Percentiles rank a stretch among this genome's conserved stretches.
Conservation (phyloP, 345 rosid genomes). For the Linum trigynum region DNA sequence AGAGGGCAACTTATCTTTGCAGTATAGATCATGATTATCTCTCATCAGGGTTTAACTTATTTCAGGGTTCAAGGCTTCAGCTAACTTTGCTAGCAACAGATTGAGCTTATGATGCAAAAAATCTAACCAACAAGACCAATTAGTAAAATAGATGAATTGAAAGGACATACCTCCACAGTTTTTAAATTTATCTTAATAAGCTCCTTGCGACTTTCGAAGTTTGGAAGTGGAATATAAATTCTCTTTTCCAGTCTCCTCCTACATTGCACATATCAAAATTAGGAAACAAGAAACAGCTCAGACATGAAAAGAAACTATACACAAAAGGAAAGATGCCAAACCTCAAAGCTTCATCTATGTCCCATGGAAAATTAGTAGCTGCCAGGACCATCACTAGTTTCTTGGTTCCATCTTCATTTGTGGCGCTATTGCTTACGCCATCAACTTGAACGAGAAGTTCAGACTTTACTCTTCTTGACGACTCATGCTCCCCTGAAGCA, state of each 20-base stretch:
- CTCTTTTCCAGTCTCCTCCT: conserved; percentile 99
- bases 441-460: conserved; percentile 99
- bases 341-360: conserved; percentile 99
- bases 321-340: conserved; percentile 16
- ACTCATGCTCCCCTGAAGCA: conserved; percentile 97
- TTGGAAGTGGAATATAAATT: conserved; percentile 98
- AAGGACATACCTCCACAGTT: conserved; percentile 67
- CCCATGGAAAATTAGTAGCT: conserved; percentile 99
- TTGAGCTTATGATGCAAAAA: too few relatives aligned
- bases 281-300: not conserved
- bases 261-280: conserved; percentile 23
- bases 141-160: too few relatives aligned
- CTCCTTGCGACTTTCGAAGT: conserved; percentile 91
- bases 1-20: too few relatives aligned
- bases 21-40: too few relatives aligned
- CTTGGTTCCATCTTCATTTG: conserved; percentile 90
- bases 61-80: too few relatives aligned
- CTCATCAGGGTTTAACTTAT: too few relatives aligned
- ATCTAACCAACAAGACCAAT: too few relatives aligned
- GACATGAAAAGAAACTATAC: not conserved
- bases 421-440: conserved; percentile 86
- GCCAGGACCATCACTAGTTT: conserved; percentile 99
- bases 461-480: conserved; percentile 97
- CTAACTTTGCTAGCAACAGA: too few relatives aligned
- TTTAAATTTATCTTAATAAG: conserved; percentile 92